Evolutionary conservation across 108 stramenopile species (phyloP).

Genomic region (Fragilariopsis cylindrus): DNA sequence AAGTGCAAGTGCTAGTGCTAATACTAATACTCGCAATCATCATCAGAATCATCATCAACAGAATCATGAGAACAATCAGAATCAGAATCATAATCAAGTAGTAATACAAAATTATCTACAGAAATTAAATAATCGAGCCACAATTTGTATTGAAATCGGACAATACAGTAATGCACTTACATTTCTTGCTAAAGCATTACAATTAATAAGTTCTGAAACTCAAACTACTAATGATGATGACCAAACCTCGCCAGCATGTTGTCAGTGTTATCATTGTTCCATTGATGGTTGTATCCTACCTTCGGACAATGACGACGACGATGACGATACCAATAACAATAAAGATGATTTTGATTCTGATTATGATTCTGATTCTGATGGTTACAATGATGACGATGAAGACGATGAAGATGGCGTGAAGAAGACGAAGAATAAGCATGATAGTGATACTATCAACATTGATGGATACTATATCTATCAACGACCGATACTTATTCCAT

Average conservation of each 20-base stretch:
- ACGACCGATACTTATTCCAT: not conserved
- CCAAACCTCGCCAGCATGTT: not conserved
- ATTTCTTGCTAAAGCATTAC: not conserved
- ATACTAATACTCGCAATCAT: no score
- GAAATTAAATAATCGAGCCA: not conserved
- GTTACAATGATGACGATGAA: not conserved
- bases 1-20: no score
- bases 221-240: no score
- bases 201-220: not conserved
- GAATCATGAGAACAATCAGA: no score
- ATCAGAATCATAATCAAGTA: no score
- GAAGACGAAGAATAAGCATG: not conserved
- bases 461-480: no score
- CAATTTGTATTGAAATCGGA: not conserved
- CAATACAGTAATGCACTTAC: not conserved
- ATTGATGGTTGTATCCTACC: constrained; percentile 22
- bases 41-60: no score
- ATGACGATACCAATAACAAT: no score
- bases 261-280: constrained; percentile 13
- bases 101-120: not conserved
- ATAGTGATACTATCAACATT: not conserved
- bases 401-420: not conserved
- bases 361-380: no score
- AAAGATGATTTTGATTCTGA: no score
- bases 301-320: not conserved